phyloP scores from a whole-genome alignment of 768 basidiomycete genomes.

The Coprinopsis marcescibilis region DNA sequence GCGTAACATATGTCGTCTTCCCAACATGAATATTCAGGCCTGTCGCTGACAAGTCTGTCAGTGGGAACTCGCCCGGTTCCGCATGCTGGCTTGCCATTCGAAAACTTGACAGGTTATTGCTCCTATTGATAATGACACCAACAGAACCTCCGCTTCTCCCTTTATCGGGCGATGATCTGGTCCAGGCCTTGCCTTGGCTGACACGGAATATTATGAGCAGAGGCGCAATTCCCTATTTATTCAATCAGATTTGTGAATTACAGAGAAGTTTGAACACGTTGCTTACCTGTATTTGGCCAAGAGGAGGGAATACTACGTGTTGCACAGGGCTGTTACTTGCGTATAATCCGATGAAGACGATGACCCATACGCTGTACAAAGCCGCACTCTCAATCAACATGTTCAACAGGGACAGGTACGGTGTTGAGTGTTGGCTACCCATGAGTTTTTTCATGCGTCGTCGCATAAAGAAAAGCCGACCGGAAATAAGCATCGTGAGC shows the following conservation, averaged over 20 bases:
- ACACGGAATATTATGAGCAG: conserved; percentile 18
- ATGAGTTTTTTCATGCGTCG: conserved; percentile 19
- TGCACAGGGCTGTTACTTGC: conserved; percentile 23
- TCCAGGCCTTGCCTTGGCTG: conserved; percentile 16
- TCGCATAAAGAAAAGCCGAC: conserved; percentile 27
- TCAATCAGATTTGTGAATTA: not conserved
- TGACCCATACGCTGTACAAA: conserved; percentile 26
- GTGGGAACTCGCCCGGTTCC: too few species aligned
- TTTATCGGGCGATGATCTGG: too few species aligned
- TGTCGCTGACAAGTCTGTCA: too few species aligned
- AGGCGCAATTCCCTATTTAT: conserved; percentile 13
- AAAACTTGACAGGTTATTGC: too few species aligned
- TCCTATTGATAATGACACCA: too few species aligned
- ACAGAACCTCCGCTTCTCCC: too few species aligned
- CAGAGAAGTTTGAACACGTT: not conserved
- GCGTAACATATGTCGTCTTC: too few species aligned
- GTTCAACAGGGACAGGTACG: conserved; percentile 27
- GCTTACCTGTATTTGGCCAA: conserved; percentile 18
- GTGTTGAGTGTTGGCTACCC: conserved; percentile 15
- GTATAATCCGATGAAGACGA: conserved; percentile 30
- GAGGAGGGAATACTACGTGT: conserved; percentile 22
- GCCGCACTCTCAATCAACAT: conserved; percentile 34
- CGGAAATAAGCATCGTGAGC: conserved; percentile 29
- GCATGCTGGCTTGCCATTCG: too few species aligned
- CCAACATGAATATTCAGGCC: too few species aligned